Conservation (phyloP, 2,329 filamentous ascomycete genomes). For the Cytospora mali region DNA sequence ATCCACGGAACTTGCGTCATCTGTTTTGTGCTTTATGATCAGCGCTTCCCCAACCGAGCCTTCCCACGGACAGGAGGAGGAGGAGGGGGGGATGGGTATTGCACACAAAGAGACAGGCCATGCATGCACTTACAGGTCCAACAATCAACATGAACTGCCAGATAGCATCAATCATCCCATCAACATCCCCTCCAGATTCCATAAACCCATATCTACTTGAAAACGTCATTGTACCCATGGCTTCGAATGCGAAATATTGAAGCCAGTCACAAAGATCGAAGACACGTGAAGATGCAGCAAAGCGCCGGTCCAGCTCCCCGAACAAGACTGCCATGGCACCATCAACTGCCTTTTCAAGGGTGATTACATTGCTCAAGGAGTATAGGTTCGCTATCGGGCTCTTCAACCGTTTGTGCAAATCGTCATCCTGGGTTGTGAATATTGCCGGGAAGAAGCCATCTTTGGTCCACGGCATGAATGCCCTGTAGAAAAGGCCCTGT, state of each 20-base stretch:
- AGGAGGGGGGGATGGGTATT: not conserved
- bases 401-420: constrained; percentile 9
- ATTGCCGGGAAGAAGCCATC: not conserved
- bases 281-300: not conserved
- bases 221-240: not conserved
- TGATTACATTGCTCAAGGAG: constrained; percentile 5
- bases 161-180: not conserved
- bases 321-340: not conserved
- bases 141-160: not conserved
- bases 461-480: not conserved
- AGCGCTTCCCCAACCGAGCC: not conserved
- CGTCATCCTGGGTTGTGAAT: constrained; percentile 18
- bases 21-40: not conserved
- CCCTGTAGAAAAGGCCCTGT: not conserved
- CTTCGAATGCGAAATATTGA: constrained; percentile 15
- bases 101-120: not conserved
- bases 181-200: not conserved
- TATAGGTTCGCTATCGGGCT: constrained; percentile 9
- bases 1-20: constrained; percentile 2
- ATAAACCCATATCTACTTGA: not conserved
- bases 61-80: not conserved
- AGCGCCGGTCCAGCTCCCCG: constrained; percentile 9
- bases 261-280: constrained; percentile 12
- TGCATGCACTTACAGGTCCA: not conserved
- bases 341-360: constrained; percentile 12